Conservation (phyloP, 1,284 basidiomycete species). For the Puccinia polysora region DNA sequence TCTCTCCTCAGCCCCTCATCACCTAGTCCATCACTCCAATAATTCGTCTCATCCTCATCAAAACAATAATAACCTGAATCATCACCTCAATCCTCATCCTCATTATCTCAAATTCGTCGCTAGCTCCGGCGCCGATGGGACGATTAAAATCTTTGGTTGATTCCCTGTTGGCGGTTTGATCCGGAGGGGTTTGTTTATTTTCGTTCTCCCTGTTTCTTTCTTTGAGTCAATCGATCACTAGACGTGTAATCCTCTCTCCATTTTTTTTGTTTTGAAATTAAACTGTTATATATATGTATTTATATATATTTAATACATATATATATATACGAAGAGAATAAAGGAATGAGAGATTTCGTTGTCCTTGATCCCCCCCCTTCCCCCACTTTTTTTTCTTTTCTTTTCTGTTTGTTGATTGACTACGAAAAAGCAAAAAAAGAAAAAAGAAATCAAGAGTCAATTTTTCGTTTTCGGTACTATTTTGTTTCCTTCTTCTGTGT, state of each 20-base stretch:
- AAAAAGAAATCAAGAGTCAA: too few relatives aligned
- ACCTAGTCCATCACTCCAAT: conserved; percentile 14
- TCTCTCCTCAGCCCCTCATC: conserved; percentile 11
- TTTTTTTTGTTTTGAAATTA: not conserved
- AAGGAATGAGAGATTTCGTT: not conserved
- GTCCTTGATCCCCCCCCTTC: not conserved
- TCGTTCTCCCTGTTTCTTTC: not conserved
- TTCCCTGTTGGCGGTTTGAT: not conserved
- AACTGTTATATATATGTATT: not conserved
- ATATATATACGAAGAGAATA: not conserved
- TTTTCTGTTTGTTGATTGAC: too few relatives aligned
- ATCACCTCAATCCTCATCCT: conserved; percentile 49
- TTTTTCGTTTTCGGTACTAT: too few relatives aligned
- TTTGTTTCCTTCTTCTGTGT: too few relatives aligned
- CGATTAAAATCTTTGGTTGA: conserved; percentile 68
- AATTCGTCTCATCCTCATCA: too few relatives aligned
- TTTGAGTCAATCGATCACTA: not conserved
- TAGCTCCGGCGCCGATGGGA: conserved; percentile 89
- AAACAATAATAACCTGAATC: conserved; percentile 9
- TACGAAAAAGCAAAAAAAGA: too few relatives aligned
- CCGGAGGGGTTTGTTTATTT: not conserved
- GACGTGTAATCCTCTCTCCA: not conserved
- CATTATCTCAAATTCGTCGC: conserved; percentile 74
- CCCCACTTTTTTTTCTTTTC: not conserved
- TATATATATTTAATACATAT: not conserved